Evolutionary conservation across 768 basidiomycete genomes (phyloP).

Genomic region (Phanerochaete carnosa): DNA sequence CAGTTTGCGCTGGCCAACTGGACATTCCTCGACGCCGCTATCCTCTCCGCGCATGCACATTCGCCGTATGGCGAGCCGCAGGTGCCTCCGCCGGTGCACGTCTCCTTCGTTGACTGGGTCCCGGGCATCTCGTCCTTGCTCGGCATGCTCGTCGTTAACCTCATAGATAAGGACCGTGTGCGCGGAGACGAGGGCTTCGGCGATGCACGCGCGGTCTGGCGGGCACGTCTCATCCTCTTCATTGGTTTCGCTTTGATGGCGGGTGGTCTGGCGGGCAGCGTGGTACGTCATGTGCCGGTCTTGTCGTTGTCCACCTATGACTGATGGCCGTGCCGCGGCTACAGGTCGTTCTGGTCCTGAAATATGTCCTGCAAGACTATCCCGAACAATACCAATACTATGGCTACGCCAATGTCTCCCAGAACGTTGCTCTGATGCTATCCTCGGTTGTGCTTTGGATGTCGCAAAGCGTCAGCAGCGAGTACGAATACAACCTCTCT

Average conservation of each 20-base stretch:
- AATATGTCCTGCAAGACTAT: conserved; percentile 78
- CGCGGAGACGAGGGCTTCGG: conserved; percentile 77
- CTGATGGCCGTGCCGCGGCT: background rate
- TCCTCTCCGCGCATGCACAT: conserved; percentile 84
- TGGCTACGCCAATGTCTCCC: conserved; percentile 93
- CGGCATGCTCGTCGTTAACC: conserved; percentile 88
- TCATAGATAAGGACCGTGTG: conserved; percentile 93
- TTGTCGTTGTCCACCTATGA: background rate
- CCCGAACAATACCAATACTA: conserved; percentile 81
- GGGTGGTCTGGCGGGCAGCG: conserved; percentile 94
- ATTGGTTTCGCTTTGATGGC: conserved; percentile 98
- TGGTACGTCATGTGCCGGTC: conserved; percentile 53
- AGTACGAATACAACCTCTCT: conserved; percentile 88
- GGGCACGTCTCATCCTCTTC: conserved; percentile 87
- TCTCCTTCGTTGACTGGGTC: conserved; percentile 96
- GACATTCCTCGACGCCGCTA: conserved; percentile 91
- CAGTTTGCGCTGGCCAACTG: conserved; percentile 95
- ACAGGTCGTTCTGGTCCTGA: conserved; percentile 85
- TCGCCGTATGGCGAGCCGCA: conserved; percentile 70
- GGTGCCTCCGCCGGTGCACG: conserved; percentile 70
- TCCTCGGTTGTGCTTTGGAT: conserved; percentile 90
- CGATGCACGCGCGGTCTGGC: conserved; percentile 84
- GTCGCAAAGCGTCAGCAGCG: conserved; percentile 78
- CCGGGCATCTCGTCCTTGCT: conserved; percentile 91
- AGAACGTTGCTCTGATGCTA: conserved; percentile 82